Conservation (phyloP, 2,329 filamentous ascomycete genomes). For the Cyphellophora europaea region DNA sequence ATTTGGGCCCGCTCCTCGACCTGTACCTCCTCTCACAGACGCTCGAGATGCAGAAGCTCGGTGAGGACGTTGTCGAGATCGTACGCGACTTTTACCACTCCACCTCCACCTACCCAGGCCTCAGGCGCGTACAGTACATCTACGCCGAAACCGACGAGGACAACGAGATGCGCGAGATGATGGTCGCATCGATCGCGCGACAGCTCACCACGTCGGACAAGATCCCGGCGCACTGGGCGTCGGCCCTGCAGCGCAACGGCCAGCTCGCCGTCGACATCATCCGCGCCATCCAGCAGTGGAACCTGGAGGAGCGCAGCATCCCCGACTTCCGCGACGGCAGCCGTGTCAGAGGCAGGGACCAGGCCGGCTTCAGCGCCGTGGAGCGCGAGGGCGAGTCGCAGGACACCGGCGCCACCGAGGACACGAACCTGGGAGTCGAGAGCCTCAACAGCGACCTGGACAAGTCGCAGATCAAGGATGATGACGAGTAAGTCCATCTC, state of each 20-base stretch:
- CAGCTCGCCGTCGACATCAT: constrained; percentile 48
- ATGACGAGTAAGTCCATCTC: constrained; percentile 1
- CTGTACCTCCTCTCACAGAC: constrained; percentile 47
- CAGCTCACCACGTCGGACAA: constrained; percentile 40
- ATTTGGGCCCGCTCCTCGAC: constrained; percentile 41
- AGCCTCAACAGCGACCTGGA: constrained; percentile 8
- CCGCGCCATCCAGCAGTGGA: constrained; percentile 44
- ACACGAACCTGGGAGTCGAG: constrained; percentile 11
- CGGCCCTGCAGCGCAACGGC: constrained; percentile 44
- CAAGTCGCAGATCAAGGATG: constrained; percentile 1
- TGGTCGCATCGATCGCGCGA: constrained; percentile 39
- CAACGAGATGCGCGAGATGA: constrained; percentile 39
- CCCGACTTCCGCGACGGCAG: constrained; percentile 36
- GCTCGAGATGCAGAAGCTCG: constrained; percentile 39
- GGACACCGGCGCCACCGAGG: constrained; percentile 7
- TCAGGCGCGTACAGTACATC: constrained; percentile 44
- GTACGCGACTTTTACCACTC: constrained; percentile 44
- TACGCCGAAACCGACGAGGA: constrained; percentile 41
- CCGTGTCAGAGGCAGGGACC: constrained; percentile 9
- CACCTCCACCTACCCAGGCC: constrained; percentile 42
- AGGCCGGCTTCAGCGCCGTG: constrained; percentile 13
- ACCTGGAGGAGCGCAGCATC: constrained; percentile 37
- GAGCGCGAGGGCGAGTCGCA: constrained; percentile 12
- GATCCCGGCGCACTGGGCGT: constrained; percentile 46
- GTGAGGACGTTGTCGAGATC: constrained; percentile 38